phyloP scores from a whole-genome alignment of 257 asterid species.

The Vinca minor region DNA sequence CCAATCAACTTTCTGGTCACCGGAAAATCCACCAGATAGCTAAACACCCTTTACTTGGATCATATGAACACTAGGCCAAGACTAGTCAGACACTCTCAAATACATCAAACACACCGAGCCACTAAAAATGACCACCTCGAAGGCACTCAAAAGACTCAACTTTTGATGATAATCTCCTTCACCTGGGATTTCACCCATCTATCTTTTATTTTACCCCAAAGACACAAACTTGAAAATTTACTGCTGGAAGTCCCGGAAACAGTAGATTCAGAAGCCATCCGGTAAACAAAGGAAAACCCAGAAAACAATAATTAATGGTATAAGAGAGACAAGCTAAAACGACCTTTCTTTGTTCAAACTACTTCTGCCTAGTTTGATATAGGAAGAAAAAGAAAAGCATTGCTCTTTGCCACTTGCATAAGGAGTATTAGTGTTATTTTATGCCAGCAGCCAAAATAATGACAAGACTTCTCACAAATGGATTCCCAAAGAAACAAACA shows the following conservation, averaged over 20 bases:
- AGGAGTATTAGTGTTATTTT: neutral
- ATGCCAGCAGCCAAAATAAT: conserved; percentile 10
- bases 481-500: conserved; percentile 1
- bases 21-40: neutral
- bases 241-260: conserved; percentile 1
- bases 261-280: neutral
- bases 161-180: conserved; percentile 16
- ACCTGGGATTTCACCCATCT: conserved; percentile 1
- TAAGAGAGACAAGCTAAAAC: conserved; percentile 7
- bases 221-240: neutral
- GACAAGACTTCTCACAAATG: conserved; percentile 15
- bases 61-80: conserved; percentile 4
- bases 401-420: conserved; percentile 7
- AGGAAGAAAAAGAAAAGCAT: conserved; percentile 4
- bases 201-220: conserved; percentile 4
- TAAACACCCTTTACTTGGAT: too few relatives aligned
- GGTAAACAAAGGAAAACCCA: conserved; percentile 1
- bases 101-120: neutral
- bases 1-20: neutral
- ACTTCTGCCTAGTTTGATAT: neutral
- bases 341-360: conserved; percentile 10
- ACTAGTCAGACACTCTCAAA: too few relatives aligned
- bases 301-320: neutral
- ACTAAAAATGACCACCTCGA: neutral
- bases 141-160: conserved; percentile 1